These are phyloP conservation scores for Pseudogymnoascus pannorum DNA, from an alignment of 2,329 filamentous ascomycete genomes.

Conservation along the genomic window DNA sequence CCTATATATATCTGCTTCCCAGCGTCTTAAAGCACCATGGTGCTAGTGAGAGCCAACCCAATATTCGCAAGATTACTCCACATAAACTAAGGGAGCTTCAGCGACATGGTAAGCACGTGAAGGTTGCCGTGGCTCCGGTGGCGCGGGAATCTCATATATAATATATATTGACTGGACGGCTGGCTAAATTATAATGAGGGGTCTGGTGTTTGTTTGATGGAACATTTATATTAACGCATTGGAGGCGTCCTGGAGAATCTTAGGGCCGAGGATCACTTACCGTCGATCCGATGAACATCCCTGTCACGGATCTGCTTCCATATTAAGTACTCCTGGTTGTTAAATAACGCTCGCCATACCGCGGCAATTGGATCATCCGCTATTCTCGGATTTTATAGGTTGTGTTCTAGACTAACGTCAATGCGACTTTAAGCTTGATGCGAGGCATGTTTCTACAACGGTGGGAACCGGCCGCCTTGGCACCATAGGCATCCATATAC, in stretches of 20 bases:
- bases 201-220: conserved; percentile 4
- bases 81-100: not conserved
- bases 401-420: not conserved
- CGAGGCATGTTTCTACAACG: not conserved
- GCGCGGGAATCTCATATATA: conserved; percentile 1
- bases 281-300: conserved; percentile 5
- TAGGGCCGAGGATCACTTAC: conserved; percentile 5
- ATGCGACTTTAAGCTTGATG: not conserved
- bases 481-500: not conserved
- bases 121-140: not conserved
- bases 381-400: not conserved
- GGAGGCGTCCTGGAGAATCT: not conserved
- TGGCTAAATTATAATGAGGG: not conserved
- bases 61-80: not conserved
- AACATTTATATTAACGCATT: not conserved
- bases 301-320: not conserved
- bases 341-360: not conserved
- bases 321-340: not conserved
- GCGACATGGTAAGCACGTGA: not conserved
- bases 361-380: not conserved
- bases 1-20: not conserved
- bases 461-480: not conserved
- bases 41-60: not conserved
- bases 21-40: not conserved
- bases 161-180: not conserved